Percentiles rank a stretch among this genome's conserved stretches.
Conservation (phyloP, 306 rosid genomes). For the Vachellia collinsii region DNA sequence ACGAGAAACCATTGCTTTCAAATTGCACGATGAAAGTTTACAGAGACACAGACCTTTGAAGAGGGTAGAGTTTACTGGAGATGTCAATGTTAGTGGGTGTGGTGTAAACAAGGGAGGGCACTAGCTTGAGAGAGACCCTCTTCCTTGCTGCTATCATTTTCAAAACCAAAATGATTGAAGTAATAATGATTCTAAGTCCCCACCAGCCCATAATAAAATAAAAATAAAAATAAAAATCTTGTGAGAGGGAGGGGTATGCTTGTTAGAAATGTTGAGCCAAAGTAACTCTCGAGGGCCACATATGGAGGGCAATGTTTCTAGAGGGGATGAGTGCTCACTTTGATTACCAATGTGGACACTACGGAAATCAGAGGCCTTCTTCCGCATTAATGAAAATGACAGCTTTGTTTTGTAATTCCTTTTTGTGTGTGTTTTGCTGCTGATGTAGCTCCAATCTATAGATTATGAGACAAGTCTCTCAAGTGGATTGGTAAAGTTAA, state of each 20-base stretch:
- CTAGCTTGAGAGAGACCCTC: constrained; percentile 31
- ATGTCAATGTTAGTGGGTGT: constrained; percentile 39
- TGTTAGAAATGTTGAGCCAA: constrained; percentile 46
- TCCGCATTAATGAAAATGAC: constrained; percentile 50
- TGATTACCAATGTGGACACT: constrained; percentile 50
- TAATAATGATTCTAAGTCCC: constrained; percentile 58
- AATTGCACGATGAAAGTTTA: constrained; percentile 37
- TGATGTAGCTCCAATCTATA: constrained; percentile 36
- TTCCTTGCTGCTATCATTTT: constrained; percentile 49
- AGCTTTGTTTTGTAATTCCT: constrained; percentile 34
- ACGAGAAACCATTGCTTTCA: constrained; percentile 31
- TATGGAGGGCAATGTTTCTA: constrained; percentile 44
- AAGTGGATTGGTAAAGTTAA: constrained; percentile 43
- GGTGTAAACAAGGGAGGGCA: constrained; percentile 38
- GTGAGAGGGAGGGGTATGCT: constrained; percentile 30
- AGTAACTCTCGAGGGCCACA: constrained; percentile 57
- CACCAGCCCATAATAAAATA: constrained; percentile 42
- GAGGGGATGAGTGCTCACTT: constrained; percentile 53
- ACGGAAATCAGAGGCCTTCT: constrained; percentile 26
- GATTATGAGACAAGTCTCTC: constrained; percentile 21
- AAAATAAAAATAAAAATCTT: constrained; percentile 16
- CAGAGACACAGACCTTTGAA: not conserved
- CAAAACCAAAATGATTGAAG: constrained; percentile 64
- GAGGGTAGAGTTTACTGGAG: constrained; percentile 34
- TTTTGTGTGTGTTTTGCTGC: constrained; percentile 9